Evolutionary conservation across 495 filamentous ascomycete genomes (phyloP), one percentile per base, ranked within the genome.

Genomic region (Jackrogersella multiformis): DNA sequence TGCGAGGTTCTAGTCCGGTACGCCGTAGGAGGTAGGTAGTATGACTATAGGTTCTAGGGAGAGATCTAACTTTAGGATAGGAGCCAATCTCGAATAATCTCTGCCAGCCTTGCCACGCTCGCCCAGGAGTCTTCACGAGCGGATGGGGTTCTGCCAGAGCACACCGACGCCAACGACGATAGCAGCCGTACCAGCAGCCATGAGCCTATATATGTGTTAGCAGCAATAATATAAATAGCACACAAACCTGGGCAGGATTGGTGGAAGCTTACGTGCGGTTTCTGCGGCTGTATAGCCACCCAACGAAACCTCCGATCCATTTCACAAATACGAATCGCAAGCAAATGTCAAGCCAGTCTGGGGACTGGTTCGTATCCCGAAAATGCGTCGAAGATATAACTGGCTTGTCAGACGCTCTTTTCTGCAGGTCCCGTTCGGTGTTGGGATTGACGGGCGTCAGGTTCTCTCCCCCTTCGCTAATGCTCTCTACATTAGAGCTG

Each of bases 251-350:
- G 18, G n/a, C n/a, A n/a, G n/a, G 34, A 23, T 26, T 24, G 12
- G 45, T 30, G 39, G 36, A 39, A 24, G 41, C 70, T 66, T 69
- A 74, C 66, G 63, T 48, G 26, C 56, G 64, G 13, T 73, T 59
- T 21, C 67, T 64, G 18, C 67, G 73, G 5, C 61, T 34, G 34
- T 65, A 72, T 41, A 73, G 55, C 64, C 73, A 68, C 20, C 53
- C 44, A 23, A 68, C 64, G 16, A 70, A 45, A 21, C 64, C 66
- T 12, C 70, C 58, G n/a, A 74, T 52, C 70, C 73, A 71, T 39
- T 56, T 62, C 44, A 73, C 70, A 16, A 70, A 55, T 1, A 66
- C 42, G 13, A 69, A 39, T 24, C 28, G 56, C 13, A 73, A n/a
- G 15, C 68, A 69, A 6, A 56, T 36, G 12, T 64, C 46, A 21